These are phyloP conservation scores for Astragalus membranaceus DNA, from an alignment of 306 rosid genomes.

Conservation along the genomic window DNA sequence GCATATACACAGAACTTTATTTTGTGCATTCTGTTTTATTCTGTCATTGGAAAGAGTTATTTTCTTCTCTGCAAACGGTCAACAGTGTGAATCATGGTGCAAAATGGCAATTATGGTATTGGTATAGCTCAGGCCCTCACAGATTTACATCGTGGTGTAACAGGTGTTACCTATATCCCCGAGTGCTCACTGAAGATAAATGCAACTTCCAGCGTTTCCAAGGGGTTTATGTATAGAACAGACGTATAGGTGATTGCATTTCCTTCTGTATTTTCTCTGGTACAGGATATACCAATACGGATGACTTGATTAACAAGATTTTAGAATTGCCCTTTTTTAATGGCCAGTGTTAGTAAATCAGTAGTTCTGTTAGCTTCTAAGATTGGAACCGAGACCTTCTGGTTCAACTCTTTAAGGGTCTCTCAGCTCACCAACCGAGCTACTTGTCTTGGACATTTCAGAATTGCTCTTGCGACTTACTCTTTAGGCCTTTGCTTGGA, in stretches of 20 bases:
- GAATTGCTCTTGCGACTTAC: conserved; percentile 6
- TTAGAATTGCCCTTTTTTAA: not conserved
- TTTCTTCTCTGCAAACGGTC: conserved; percentile 4
- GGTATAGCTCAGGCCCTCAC: conserved; percentile 6
- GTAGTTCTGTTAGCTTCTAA: no score
- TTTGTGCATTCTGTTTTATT: conserved; percentile 1
- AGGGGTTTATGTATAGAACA: conserved; percentile 38
- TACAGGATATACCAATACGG: conserved; percentile 16
- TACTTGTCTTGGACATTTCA: no score
- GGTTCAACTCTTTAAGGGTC: no score
- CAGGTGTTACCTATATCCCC: conserved; percentile 78
- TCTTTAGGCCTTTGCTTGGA: conserved; percentile 5
- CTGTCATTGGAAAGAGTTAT: not conserved
- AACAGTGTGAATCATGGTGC: conserved; percentile 4
- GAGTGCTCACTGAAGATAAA: conserved; percentile 66
- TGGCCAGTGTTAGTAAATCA: no score
- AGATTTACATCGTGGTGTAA: conserved; percentile 19
- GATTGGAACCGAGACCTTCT: no score
- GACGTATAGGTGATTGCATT: conserved; percentile 11
- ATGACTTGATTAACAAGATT: conserved; percentile 2
- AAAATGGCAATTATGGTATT: not conserved
- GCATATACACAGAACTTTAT: not conserved
- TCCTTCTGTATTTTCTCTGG: conserved; percentile 1
- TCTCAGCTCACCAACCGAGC: no score
- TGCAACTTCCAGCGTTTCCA: conserved; percentile 70